A percentile compares a stretch with the other conserved stretches of the same genome.
These are phyloP conservation scores for Suillus discolor DNA, from an alignment of 768 basidiomycete species.

Conservation along the genomic window DNA sequence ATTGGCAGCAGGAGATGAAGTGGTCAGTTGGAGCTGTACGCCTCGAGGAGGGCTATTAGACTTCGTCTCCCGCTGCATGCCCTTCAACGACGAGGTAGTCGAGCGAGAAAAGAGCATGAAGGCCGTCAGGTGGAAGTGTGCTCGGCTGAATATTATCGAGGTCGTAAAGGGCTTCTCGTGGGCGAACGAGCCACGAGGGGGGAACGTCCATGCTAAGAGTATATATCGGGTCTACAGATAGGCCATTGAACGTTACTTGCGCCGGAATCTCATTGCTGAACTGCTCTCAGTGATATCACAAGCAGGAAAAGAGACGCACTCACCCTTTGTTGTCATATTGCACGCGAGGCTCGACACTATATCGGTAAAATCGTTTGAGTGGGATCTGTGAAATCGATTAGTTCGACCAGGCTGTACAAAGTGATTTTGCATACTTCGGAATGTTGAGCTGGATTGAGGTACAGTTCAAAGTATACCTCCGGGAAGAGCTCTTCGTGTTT, in stretches of 20 bases:
- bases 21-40: slow-evolving; percentile 82
- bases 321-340: slow-evolving; percentile 75
- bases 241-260: slow-evolving; percentile 61
- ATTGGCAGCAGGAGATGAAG: slow-evolving; percentile 40
- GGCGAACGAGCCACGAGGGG: slow-evolving; percentile 90
- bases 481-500: slow-evolving; percentile 48
- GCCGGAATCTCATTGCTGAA: slow-evolving; percentile 60
- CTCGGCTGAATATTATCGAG: slow-evolving; percentile 93
- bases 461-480: slow-evolving; percentile 70
- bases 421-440: slow-evolving; percentile 55
- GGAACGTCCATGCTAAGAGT: slow-evolving; percentile 94
- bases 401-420: neutral
- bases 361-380: slow-evolving; percentile 91
- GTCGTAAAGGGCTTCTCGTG: slow-evolving; percentile 85
- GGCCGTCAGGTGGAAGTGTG: slow-evolving; percentile 58
- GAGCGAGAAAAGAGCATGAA: slow-evolving; percentile 82
- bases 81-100: slow-evolving; percentile 94
- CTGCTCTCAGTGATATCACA: slow-evolving; percentile 8
- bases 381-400: slow-evolving; percentile 58
- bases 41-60: slow-evolving; percentile 81
- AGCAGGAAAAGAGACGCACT: neutral
- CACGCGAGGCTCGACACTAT: slow-evolving; percentile 58
- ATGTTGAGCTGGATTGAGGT: slow-evolving; percentile 71
- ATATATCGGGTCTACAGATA: slow-evolving; percentile 88
- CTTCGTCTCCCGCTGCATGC: slow-evolving; percentile 77